Conservation (phyloP, 2,329 filamentous ascomycete genomes). For the Paecilomyces sp. region DNA sequence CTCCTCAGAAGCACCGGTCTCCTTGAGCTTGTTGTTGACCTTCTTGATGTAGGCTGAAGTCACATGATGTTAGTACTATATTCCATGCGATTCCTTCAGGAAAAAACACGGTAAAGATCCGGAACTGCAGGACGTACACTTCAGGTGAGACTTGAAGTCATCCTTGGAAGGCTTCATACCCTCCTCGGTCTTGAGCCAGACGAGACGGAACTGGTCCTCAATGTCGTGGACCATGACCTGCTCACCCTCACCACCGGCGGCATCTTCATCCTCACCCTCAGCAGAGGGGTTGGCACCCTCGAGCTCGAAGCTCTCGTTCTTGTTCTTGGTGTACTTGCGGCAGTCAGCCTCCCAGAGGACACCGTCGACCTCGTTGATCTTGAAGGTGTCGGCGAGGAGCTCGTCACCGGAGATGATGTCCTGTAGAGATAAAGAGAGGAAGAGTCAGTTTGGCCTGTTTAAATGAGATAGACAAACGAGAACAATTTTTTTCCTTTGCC, state of each 20-base stretch:
- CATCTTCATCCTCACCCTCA: constrained; percentile 62
- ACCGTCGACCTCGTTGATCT: constrained; percentile 71
- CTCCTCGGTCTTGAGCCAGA: constrained; percentile 45
- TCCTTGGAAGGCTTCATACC: constrained; percentile 63
- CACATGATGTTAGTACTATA: background rate
- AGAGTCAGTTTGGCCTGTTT: constrained; percentile 6
- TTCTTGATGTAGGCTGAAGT: constrained; percentile 78
- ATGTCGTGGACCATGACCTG: constrained; percentile 76
- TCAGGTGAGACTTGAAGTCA: constrained; percentile 72
- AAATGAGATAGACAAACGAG: background rate
- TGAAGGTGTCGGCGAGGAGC: constrained; percentile 92
- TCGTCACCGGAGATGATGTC: constrained; percentile 87
- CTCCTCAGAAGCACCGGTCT: constrained; percentile 54
- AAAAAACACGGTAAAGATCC: constrained; percentile 4
- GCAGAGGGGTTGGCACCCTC: constrained; percentile 91
- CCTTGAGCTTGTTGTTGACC: constrained; percentile 65
- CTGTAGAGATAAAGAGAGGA: constrained; percentile 42
- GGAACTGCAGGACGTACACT: constrained; percentile 51
- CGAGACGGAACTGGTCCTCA: constrained; percentile 83
- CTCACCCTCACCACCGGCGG: constrained; percentile 64
- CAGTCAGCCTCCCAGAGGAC: constrained; percentile 88
- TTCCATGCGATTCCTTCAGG: constrained; percentile 1
- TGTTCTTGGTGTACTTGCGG: constrained; percentile 75
- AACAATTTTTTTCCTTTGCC: background rate
- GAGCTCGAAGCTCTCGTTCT: constrained; percentile 53